phyloP scores from a whole-genome alignment of 441 rosid species.

The Populus hybrid region DNA sequence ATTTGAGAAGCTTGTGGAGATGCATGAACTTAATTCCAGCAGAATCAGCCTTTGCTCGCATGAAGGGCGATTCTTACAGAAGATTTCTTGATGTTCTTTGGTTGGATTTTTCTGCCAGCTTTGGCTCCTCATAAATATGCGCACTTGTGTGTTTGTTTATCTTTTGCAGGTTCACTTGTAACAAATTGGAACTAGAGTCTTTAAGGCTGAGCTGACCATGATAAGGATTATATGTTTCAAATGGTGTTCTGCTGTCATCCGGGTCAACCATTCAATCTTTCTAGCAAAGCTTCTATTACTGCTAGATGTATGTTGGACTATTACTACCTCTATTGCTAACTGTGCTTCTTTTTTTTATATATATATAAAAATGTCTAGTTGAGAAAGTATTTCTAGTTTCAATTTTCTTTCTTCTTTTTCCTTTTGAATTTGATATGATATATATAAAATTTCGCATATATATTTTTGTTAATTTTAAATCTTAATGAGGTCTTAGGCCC shows the following conservation, averaged over 20 bases:
- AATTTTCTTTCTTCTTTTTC: conserved; percentile 1
- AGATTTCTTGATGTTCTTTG: conserved; percentile 41
- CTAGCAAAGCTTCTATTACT: conserved; percentile 4
- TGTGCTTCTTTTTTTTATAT: conserved; percentile 6
- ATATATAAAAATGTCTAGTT: conserved; percentile 17
- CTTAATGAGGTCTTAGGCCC: background rate
- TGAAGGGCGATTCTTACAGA: conserved; percentile 30
- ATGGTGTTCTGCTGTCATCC: conserved; percentile 48
- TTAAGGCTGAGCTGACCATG: conserved; percentile 42
- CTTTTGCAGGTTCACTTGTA: conserved; percentile 68
- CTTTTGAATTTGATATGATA: background rate
- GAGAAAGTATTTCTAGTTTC: conserved; percentile 17
- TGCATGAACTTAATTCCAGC: conserved; percentile 16
- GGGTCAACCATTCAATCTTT: background rate
- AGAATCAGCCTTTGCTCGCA: conserved; percentile 23
- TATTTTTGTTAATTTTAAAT: too few species aligned
- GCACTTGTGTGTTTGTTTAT: conserved; percentile 42
- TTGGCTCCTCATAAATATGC: conserved; percentile 46
- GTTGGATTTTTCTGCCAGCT: conserved; percentile 35
- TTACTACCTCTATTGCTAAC: conserved; percentile 33
- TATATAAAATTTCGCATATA: background rate
- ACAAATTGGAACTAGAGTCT: conserved; percentile 40
- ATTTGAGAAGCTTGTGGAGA: conserved; percentile 14
- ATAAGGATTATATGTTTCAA: conserved; percentile 44
- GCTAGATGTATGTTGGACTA: conserved; percentile 63